Conservation (phyloP, 1,284 basidiomycete genomes). For the Anthracocystis setariae region DNA sequence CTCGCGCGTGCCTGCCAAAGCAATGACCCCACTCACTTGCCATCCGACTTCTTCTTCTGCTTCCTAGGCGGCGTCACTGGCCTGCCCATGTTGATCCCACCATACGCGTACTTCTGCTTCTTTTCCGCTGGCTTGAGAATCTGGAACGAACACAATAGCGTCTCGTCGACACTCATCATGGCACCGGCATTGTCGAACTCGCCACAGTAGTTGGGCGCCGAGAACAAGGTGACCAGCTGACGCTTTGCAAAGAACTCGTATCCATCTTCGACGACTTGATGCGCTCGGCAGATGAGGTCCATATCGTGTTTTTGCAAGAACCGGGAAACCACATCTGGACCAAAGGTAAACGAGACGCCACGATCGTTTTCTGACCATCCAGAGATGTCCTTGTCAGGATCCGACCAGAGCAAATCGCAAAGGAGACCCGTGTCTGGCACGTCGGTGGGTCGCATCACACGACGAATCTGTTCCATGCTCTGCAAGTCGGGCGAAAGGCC, state of each 20-base stretch:
- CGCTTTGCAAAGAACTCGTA: slow-evolving; percentile 99
- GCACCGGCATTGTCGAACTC: slow-evolving; percentile 99
- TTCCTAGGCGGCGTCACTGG: slow-evolving; percentile 73
- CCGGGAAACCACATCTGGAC: slow-evolving; percentile 94
- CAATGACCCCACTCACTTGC: slow-evolving; percentile 50
- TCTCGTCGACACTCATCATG: slow-evolving; percentile 99
- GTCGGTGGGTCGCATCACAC: slow-evolving; percentile 98
- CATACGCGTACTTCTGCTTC: slow-evolving; percentile 80
- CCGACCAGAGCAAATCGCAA: slow-evolving; percentile 97
- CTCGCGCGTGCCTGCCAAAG: slow-evolving; percentile 6
- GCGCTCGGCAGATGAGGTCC: slow-evolving; percentile 98
- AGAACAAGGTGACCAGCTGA: slow-evolving; percentile 95
- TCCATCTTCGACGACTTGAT: slow-evolving; percentile 98
- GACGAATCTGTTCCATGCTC: slow-evolving; percentile 99
- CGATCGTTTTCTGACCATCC: slow-evolving; percentile 99
- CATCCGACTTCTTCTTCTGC: slow-evolving; percentile 70
- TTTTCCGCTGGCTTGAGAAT: slow-evolving; percentile 99
- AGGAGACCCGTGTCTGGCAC: slow-evolving; percentile 98
- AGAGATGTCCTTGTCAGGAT: slow-evolving; percentile 99
- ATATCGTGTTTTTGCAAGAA: slow-evolving; percentile 99
- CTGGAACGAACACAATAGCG: slow-evolving; percentile 90
- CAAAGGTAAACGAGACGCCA: slow-evolving; percentile 98
- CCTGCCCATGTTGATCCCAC: slow-evolving; percentile 68
- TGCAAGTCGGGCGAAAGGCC: slow-evolving; percentile 94
- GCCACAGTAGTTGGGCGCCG: slow-evolving; percentile 96